These are phyloP conservation scores for Spatholobus suberectus DNA, from an alignment of 306 rosid species.

Conservation along the genomic window DNA sequence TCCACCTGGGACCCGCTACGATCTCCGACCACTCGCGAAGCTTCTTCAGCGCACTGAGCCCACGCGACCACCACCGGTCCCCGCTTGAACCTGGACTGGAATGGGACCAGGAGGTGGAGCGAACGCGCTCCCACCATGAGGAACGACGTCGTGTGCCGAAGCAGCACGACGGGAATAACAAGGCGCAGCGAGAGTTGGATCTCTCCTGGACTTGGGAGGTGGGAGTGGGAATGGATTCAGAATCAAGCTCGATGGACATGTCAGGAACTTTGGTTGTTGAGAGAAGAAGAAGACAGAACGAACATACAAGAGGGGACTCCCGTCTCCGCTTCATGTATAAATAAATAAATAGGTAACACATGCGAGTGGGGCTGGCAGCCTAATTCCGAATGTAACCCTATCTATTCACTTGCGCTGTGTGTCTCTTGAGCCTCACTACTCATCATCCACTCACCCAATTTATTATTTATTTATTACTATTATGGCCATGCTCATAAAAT, in stretches of 20 bases:
- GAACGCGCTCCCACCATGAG: conserved; percentile 79
- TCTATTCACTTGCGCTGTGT: not conserved
- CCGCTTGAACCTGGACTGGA: conserved; percentile 22
- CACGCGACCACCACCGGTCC: conserved; percentile 75
- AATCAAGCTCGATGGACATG: conserved; percentile 47
- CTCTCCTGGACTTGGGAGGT: conserved; percentile 35
- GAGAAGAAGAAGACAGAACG: not conserved
- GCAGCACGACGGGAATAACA: conserved; percentile 53
- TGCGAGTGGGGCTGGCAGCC: not conserved
- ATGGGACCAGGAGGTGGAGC: conserved; percentile 36
- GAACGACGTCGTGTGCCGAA: conserved; percentile 50
- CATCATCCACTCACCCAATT: not conserved
- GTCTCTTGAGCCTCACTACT: not conserved
- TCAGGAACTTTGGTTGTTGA: not conserved
- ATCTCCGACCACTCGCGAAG: conserved; percentile 92
- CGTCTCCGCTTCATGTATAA: not conserved
- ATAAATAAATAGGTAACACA: conserved; percentile 33
- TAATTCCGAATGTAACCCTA: not conserved
- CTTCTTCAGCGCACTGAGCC: conserved; percentile 65
- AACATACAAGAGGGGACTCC: not conserved
- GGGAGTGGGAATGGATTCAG: conserved; percentile 47
- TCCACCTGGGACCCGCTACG: conserved; percentile 96
- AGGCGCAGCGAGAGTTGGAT: conserved; percentile 31
- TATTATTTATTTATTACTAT: not conserved
- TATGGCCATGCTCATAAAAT: not conserved